Base-by-base conservation (phyloP, 805 yeast species). In the Lipomyces spencermartinsiae region DNA sequence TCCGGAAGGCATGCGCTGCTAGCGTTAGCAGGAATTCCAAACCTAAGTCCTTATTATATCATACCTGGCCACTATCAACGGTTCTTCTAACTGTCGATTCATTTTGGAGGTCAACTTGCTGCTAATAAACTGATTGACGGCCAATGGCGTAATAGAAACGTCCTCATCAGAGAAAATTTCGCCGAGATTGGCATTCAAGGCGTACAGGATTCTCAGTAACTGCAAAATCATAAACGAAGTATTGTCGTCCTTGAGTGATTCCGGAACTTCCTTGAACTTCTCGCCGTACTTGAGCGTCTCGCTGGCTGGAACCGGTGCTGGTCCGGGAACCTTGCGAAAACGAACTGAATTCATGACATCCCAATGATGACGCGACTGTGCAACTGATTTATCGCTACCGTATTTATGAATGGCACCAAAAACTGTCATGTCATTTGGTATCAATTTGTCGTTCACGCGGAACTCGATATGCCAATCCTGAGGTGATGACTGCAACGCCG, bases 41-140 rank as follows among this genome's bases (percentile, higher is more conserved):
- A 3, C 33, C 10, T 25, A 10, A 22, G 19, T 16, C 16, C 9
- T 10, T 53, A 9, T n/a, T 29, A 16, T 19, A 19, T 34, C 59
- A 12, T 57, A 57, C 59, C 59, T 35, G 0, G 96, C 94, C 34
- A 94, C 94, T 19, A 93, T 83, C 63, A 93, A 80, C 0, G 97
- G 95, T 71, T 94, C 98, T 73, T 93, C 97, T 56, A 94, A 78
- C 78, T 93, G 98, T 60, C 96, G 82, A 65, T 90, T 89, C 63
- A 95, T 80, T 76, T 93, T 94, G 0, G 96, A 96, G 6, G 97
- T 89, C 22, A 94, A 77, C 74, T 93, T 93, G 78, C 92, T 87
- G 76, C 91, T 93, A 73, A 88, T 80, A 74, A 92, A 93, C 12
- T 69, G 73, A 5, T 76, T 61, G 16, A 70, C 70, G 0, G 73